phyloP scores from a whole-genome alignment of 2,329 filamentous ascomycete genomes.

The Colletotrichum sp. region DNA sequence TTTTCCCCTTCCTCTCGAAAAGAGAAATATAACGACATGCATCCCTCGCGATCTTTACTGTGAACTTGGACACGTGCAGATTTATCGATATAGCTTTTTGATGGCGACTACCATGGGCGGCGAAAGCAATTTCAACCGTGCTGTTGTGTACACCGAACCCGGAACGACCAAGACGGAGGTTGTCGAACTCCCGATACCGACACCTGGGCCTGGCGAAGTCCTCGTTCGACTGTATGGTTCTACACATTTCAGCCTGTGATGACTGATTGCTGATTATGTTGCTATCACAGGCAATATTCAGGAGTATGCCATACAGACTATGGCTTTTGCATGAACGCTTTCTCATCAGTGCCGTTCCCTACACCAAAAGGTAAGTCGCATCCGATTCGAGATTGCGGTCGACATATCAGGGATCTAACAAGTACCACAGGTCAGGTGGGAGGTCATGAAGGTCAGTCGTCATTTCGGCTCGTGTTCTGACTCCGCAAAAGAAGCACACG shows the following conservation, averaged over 20 bases:
- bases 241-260: neutral
- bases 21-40: conserved; percentile 6
- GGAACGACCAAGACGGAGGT: conserved; percentile 29
- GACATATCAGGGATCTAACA: neutral
- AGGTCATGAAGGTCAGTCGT: conserved; percentile 22
- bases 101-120: conserved; percentile 14
- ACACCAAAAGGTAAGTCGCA: conserved; percentile 5
- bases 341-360: conserved; percentile 19
- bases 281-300: conserved; percentile 23
- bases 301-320: conserved; percentile 32
- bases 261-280: neutral
- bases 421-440: conserved; percentile 23
- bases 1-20: neutral
- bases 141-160: conserved; percentile 28
- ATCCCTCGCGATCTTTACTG: neutral
- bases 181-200: conserved; percentile 27
- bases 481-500: neutral
- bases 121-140: conserved; percentile 22
- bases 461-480: neutral
- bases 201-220: conserved; percentile 27
- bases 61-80: neutral
- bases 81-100: neutral
- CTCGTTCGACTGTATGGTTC: conserved; percentile 26
- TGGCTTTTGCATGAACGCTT: conserved; percentile 26
- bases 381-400: neutral